phyloP scores from a whole-genome alignment of 176 grass and related monocot species.

The Carex littledalei region DNA sequence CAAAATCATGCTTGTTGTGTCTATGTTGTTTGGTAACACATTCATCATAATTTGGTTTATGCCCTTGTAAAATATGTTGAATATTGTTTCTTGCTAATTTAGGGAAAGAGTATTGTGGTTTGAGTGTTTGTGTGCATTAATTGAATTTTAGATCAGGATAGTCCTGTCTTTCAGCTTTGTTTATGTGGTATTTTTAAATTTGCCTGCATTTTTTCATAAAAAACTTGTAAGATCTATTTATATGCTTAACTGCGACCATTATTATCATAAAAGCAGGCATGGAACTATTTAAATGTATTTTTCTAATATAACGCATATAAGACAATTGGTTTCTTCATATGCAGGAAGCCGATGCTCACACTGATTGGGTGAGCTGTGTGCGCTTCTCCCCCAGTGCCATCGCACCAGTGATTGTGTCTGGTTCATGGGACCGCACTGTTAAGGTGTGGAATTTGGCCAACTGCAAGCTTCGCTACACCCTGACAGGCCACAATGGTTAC shows the following conservation, averaged over 20 bases:
- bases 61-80: not conserved
- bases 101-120: not conserved
- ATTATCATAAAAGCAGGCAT: not conserved
- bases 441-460: constrained; percentile 98
- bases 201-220: not conserved
- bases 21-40: not conserved
- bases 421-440: constrained; percentile 77
- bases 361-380: constrained; percentile 73
- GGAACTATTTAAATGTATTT: not conserved
- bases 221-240: not conserved
- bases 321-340: not conserved
- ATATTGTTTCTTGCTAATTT: not conserved
- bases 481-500: constrained; percentile 62
- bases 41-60: not conserved
- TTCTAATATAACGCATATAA: not conserved
- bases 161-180: not conserved
- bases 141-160: not conserved
- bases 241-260: not conserved
- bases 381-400: constrained; percentile 61
- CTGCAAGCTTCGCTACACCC: constrained; percentile 66
- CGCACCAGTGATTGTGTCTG: constrained; percentile 57
- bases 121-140: not conserved
- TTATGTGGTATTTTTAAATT: not conserved
- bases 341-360: constrained; percentile 63
- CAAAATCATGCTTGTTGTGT: not conserved